phyloP scores from a whole-genome alignment of 2,329 filamentous ascomycete species.

The Dothidotthia symphoricarpi region DNA sequence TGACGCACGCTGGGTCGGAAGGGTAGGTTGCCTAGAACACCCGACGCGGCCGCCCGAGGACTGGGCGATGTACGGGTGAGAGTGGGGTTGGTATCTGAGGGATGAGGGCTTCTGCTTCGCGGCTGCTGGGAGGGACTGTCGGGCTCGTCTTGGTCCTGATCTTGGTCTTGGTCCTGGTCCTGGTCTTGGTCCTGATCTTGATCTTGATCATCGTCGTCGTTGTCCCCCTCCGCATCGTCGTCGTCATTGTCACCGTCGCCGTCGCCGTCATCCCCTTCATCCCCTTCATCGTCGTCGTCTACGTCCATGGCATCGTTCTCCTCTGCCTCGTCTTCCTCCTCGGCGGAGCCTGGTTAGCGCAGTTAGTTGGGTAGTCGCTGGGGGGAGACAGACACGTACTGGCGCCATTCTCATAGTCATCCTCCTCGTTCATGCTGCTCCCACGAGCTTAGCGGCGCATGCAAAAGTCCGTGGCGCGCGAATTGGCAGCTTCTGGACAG shows the following conservation, averaged over 20 bases:
- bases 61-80: conserved; percentile 52
- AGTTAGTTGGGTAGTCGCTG: conserved; percentile 7
- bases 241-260: conserved; percentile 45
- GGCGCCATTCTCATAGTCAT: conserved; percentile 46
- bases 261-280: conserved; percentile 44
- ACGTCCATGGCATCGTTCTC: conserved; percentile 48
- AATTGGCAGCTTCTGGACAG: background rate
- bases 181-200: conserved; percentile 45
- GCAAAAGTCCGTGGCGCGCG: background rate
- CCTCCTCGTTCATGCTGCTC: conserved; percentile 46
- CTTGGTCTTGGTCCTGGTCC: conserved; percentile 45
- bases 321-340: conserved; percentile 31
- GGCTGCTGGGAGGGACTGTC: conserved; percentile 46
- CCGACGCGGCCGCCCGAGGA: conserved; percentile 35
- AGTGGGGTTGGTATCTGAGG: conserved; percentile 45
- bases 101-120: conserved; percentile 27
- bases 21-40: conserved; percentile 39
- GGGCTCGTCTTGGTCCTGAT: conserved; percentile 46
- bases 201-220: conserved; percentile 44
- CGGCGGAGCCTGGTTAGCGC: conserved; percentile 20
- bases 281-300: conserved; percentile 46
- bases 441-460: conserved; percentile 11
- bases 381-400: conserved; percentile 20
- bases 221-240: conserved; percentile 42
- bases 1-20: conserved; percentile 65